Evolutionary conservation across 176 grass and related monocot species (phyloP).

Genomic region (Triticum turgidum): DNA sequence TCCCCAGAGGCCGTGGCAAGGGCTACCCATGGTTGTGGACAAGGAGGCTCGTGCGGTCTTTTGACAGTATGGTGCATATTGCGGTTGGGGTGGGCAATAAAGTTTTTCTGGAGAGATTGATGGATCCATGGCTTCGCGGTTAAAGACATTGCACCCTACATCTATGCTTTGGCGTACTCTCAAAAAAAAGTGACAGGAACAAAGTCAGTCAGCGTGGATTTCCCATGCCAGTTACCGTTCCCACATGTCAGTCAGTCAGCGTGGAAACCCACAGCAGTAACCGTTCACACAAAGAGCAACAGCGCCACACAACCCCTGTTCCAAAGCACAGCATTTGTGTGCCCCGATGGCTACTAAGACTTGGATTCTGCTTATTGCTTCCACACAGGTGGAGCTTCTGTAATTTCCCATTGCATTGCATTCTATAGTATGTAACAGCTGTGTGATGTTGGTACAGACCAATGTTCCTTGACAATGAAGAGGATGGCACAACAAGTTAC

Average conservation of each 20-base stretch:
- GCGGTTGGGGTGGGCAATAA: too few species aligned
- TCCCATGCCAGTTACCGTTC: background rate
- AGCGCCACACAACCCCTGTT: background rate
- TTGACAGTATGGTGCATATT: too few species aligned
- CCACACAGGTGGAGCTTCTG: slow-evolving; percentile 3
- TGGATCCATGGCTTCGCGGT: too few species aligned
- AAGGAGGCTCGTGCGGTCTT: too few species aligned
- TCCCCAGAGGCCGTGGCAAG: too few species aligned
- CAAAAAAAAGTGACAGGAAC: background rate
- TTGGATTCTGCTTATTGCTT: background rate
- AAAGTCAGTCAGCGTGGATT: background rate
- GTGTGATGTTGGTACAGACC: slow-evolving; percentile 24
- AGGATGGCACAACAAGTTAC: slow-evolving; percentile 13
- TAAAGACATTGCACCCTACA: too few species aligned
- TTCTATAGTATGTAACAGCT: slow-evolving; percentile 31
- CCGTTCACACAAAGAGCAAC: slow-evolving; percentile 5
- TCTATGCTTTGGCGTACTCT: too few species aligned
- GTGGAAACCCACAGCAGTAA: background rate
- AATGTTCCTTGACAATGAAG: slow-evolving; percentile 23
- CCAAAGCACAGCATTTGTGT: background rate
- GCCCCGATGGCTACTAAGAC: background rate
- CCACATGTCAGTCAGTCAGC: background rate
- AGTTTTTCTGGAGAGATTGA: too few species aligned
- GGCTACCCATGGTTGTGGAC: too few species aligned
- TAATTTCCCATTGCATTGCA: slow-evolving; percentile 13